Evolutionary conservation across 2,329 filamentous ascomycete species (phyloP).

Genomic region (Helicocarpus griseus): DNA sequence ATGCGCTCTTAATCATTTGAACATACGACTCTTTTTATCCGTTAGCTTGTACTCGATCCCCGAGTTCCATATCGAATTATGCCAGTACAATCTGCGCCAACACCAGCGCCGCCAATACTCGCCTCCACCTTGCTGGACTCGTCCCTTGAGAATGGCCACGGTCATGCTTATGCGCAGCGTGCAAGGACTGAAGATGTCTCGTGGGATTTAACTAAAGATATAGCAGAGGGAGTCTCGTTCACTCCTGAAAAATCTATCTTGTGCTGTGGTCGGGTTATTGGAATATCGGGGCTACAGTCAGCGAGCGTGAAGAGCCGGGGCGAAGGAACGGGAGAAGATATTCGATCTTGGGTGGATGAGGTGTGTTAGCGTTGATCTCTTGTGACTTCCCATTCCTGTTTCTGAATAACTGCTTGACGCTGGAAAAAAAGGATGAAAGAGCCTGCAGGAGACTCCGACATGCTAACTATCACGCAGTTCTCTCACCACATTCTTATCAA

Average conservation of each 20-base stretch:
- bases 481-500: constrained; percentile 1
- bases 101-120: constrained; percentile 9
- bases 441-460: not conserved
- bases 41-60: not conserved
- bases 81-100: not conserved
- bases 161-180: not conserved
- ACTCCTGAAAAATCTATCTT: constrained; percentile 6
- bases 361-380: not conserved
- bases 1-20: too few species aligned
- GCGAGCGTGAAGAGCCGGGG: not conserved
- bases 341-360: constrained; percentile 2
- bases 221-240: constrained; percentile 4
- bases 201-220: constrained; percentile 6
- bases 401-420: too few species aligned
- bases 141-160: not conserved
- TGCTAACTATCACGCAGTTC: not conserved
- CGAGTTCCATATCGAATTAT: not conserved
- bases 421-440: not conserved
- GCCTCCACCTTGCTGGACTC: constrained; percentile 9
- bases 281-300: constrained; percentile 8
- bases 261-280: constrained; percentile 8
- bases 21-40: not conserved
- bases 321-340: constrained; percentile 1
- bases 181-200: not conserved
- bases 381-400: not conserved